Evolutionary conservation across 2,329 filamentous ascomycete genomes (phyloP).

Genomic region (Venturiaceae sp.): DNA sequence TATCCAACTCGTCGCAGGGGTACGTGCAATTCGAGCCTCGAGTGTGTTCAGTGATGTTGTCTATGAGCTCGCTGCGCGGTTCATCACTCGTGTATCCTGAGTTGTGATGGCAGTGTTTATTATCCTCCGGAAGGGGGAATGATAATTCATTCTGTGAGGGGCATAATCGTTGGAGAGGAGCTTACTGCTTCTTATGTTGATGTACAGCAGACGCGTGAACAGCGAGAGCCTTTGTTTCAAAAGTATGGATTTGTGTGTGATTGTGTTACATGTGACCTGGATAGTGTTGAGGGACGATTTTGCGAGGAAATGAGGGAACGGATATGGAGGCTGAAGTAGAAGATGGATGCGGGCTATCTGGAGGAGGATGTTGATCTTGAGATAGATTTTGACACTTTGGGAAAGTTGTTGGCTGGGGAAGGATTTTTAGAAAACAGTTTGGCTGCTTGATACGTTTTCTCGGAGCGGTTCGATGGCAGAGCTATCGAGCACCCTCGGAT

Average conservation of each 20-base stretch:
- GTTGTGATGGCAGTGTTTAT: background rate
- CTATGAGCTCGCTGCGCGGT: background rate
- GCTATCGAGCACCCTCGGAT: too few relatives aligned
- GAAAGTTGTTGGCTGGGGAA: too few relatives aligned
- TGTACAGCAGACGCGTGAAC: background rate
- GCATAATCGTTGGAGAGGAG: background rate
- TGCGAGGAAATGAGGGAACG: background rate
- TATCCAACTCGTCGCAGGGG: background rate
- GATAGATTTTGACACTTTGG: too few relatives aligned
- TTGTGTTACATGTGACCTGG: background rate
- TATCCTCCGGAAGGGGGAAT: background rate
- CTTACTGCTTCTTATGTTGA: background rate
- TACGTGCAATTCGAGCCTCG: background rate
- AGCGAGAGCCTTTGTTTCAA: background rate
- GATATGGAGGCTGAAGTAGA: background rate
- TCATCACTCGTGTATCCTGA: background rate
- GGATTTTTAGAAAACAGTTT: too few relatives aligned
- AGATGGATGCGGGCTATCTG: background rate
- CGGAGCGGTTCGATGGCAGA: too few relatives aligned
- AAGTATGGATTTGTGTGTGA: background rate
- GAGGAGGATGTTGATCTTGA: too few relatives aligned
- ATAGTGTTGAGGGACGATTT: background rate
- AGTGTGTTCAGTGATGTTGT: background rate
- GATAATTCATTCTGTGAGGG: background rate
- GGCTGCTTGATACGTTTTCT: too few relatives aligned